A percentile compares a stretch with the other conserved stretches of the same genome.
phyloP scores from a whole-genome alignment of 2,329 filamentous ascomycete species.

The Aspergillus phoenicis region DNA sequence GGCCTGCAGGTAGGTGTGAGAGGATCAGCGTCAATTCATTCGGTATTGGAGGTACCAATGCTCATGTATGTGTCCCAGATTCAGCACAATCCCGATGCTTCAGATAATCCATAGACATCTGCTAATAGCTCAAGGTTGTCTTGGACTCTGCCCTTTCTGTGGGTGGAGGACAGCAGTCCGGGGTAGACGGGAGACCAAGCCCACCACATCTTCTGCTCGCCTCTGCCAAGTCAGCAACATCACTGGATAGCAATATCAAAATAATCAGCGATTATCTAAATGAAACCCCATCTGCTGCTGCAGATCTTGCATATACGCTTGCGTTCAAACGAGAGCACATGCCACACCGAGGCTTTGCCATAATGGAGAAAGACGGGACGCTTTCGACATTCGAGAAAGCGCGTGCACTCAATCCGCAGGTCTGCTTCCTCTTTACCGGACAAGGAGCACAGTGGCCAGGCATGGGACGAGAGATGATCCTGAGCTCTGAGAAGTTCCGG shows the following conservation, averaged over 20 bases:
- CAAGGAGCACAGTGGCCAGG: conserved; percentile 41
- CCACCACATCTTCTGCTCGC: too few relatives aligned
- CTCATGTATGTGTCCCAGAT: conserved; percentile 17
- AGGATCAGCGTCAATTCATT: conserved; percentile 39
- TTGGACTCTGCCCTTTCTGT: conserved; percentile 13
- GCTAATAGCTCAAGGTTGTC: conserved; percentile 7
- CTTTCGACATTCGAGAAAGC: conserved; percentile 9
- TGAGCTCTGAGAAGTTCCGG: conserved; percentile 21
- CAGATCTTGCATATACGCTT: conserved; percentile 23
- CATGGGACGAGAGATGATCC: conserved; percentile 36
- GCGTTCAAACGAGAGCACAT: conserved; percentile 19
- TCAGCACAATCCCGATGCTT: too few relatives aligned
- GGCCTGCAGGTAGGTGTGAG: conserved; percentile 27
- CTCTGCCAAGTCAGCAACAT: not conserved
- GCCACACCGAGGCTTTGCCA: conserved; percentile 17
- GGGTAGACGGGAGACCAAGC: too few relatives aligned
- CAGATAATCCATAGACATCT: not conserved
- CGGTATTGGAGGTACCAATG: conserved; percentile 34
- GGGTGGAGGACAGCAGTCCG: too few relatives aligned
- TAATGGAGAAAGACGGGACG: conserved; percentile 1
- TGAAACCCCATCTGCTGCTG: not conserved
- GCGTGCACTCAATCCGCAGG: not conserved
- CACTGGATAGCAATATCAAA: conserved; percentile 16
- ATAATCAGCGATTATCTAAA: conserved; percentile 13
- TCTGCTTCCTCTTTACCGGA: conserved; percentile 38